Base-by-base conservation (phyloP, 2,329 filamentous ascomycete genomes). In the Alternaria alternata region DNA sequence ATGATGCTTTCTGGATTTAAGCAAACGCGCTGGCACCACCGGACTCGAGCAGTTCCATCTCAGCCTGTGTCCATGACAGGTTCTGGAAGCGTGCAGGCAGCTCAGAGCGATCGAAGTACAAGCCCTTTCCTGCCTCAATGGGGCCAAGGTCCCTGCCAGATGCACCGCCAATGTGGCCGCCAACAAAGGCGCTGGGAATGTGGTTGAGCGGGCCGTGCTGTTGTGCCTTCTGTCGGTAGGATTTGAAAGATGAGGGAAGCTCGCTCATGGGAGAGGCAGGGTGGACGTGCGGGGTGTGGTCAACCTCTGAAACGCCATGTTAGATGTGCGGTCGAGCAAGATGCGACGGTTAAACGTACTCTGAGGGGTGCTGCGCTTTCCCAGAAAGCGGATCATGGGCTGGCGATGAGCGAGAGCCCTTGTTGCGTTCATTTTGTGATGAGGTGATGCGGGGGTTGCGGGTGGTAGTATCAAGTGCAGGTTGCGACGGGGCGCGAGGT, bases 31-130 rank as follows among this genome's bases (percentile, higher is more conserved):
- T 90, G 34, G 94, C 95, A 58, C 95, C 95, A 56, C 94, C 95
- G 57, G 92, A 95, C 87, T 97, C 93, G 74, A 99, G 87, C 22
- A 93, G 94, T 80, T 98, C 95, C 62, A 99, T 99, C 86, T 99
- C 95, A 43, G 89, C 89, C 70, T 89, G 81, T 38, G 87, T 89
- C 81, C 94, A 91, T 12, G 88, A 86, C 49, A 87, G 83, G 66
- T 93, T 87, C 74, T 89, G 88, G 87, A 97, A 99, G 72, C 94
- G 88, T 64, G 84, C 78, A 18, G 95, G 94, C 24, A 99, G 88
- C 81, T 99, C 91, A 70, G 88, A 91, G 70, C 93, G 88, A 80
- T 98, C 95, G 77, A 97, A 97, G 80, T 86, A 93, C 78, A 92
- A 83, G 69, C 94, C 94, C 73, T 88, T 81, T 61, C 86, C 85